Evolutionary conservation across 192 early-diverging fungal species (phyloP).

Genomic region (Entophlyctis helioformis): DNA sequence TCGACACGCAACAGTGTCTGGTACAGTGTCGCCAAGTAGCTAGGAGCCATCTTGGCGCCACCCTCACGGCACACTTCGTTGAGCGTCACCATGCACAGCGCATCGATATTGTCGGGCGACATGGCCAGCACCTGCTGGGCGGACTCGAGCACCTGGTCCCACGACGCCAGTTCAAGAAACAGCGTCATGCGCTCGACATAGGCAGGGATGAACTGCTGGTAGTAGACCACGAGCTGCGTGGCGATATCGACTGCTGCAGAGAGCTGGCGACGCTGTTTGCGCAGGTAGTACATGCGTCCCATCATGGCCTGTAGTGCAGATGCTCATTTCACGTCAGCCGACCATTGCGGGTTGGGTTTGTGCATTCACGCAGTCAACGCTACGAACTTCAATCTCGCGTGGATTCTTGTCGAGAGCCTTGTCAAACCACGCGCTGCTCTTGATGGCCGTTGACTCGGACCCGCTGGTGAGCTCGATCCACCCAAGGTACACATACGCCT

Average conservation of each 20-base stretch:
- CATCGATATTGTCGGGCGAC: conserved; percentile 30
- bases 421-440: conserved; percentile 35
- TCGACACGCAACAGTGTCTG: conserved; percentile 6
- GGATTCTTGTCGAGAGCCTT: conserved; percentile 27
- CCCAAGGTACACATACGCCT: conserved; percentile 20
- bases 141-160: conserved; percentile 36
- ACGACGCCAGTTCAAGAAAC: conserved; percentile 25
- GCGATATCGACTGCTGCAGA: conserved; percentile 31
- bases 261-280: conserved; percentile 18
- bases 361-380: too few species aligned
- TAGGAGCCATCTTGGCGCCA: conserved; percentile 11
- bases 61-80: conserved; percentile 31
- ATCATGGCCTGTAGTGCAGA: conserved; percentile 17
- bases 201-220: conserved; percentile 33
- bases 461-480: conserved; percentile 30
- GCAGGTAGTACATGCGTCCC: conserved; percentile 21
- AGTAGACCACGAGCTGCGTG: conserved; percentile 30
- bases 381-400: conserved; percentile 31
- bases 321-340: not conserved
- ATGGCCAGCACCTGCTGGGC: conserved; percentile 20
- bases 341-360: not conserved
- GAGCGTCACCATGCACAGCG: conserved; percentile 15
- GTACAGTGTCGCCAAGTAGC: conserved; percentile 18
- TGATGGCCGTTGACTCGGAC: conserved; percentile 8
- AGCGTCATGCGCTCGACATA: conserved; percentile 39